Evolutionary conservation across 441 rosid species (phyloP).

Genomic region (Corymbia calophylla): DNA sequence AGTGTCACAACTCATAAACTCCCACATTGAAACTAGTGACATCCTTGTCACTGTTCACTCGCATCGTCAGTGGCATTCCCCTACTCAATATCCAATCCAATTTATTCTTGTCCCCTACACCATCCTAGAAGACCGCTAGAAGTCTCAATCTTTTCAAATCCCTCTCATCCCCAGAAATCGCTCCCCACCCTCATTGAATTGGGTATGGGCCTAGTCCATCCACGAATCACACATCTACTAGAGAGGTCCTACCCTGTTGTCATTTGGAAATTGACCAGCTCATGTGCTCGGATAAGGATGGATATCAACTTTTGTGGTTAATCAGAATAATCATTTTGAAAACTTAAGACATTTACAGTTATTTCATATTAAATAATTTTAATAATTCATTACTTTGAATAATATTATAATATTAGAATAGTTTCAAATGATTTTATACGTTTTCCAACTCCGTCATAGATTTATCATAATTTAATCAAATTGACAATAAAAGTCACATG

Average conservation of each 20-base stretch:
- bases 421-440: not conserved
- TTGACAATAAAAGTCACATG: not conserved
- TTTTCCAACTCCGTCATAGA: not conserved
- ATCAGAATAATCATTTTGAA: not conserved
- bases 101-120: rapidly evolving
- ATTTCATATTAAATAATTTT: not conserved
- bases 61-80: not conserved
- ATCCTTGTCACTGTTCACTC: not conserved
- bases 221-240: not conserved
- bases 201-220: not conserved
- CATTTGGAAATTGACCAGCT: not conserved
- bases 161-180: not conserved
- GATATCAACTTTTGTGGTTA: not conserved
- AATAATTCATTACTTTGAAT: not conserved
- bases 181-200: not conserved
- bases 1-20: not conserved
- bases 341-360: not conserved
- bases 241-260: not conserved
- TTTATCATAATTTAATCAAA: not conserved
- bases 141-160: not conserved
- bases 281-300: rapidly evolving
- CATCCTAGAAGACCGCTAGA: not conserved
- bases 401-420: not conserved
- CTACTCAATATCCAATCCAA: not conserved
- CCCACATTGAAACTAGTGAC: rapidly evolving